Conservation (phyloP, 176 grass and related monocot species). For the Avena eriantha region DNA sequence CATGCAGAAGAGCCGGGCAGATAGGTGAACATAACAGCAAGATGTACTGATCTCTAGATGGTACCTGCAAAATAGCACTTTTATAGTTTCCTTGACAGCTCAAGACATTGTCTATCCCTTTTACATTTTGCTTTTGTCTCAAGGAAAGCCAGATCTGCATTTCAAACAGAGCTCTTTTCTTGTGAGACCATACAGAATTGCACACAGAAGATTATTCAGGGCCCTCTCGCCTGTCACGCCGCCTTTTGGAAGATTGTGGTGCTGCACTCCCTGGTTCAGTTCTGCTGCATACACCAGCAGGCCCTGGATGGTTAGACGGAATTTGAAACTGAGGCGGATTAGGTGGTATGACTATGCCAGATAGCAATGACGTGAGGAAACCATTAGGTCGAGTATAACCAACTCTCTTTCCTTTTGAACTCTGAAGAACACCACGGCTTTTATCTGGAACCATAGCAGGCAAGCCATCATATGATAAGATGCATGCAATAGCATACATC, state of each 20-base stretch:
- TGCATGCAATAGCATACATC: conserved; percentile 75
- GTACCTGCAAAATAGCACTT: not conserved
- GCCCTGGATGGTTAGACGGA: too few species aligned
- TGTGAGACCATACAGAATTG: not conserved
- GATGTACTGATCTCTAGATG: too few species aligned
- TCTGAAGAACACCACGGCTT: not conserved
- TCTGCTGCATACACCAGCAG: not conserved
- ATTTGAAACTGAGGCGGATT: not conserved
- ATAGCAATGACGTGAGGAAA: conserved; percentile 71
- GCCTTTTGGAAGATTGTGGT: conserved; percentile 73
- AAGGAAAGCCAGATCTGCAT: conserved; percentile 6
- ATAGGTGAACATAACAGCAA: too few species aligned
- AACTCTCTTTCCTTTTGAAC: conserved; percentile 39
- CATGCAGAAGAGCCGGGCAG: too few species aligned
- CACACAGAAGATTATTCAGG: not conserved
- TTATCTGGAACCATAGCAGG: conserved; percentile 47
- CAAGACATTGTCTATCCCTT: not conserved
- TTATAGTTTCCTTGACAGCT: not conserved
- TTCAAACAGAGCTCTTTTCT: not conserved
- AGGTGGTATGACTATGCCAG: conserved; percentile 35
- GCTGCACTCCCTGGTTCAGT: conserved; percentile 41
- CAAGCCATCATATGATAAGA: conserved; percentile 83
- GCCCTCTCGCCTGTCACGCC: conserved; percentile 31
- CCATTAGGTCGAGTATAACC: conserved; percentile 58
- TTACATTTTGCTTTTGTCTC: conserved; percentile 10